Evolutionary conservation across 2,329 filamentous ascomycete species (phyloP), one percentile per base, ranked within the genome.

Genomic region (Peltaster fructicola): DNA sequence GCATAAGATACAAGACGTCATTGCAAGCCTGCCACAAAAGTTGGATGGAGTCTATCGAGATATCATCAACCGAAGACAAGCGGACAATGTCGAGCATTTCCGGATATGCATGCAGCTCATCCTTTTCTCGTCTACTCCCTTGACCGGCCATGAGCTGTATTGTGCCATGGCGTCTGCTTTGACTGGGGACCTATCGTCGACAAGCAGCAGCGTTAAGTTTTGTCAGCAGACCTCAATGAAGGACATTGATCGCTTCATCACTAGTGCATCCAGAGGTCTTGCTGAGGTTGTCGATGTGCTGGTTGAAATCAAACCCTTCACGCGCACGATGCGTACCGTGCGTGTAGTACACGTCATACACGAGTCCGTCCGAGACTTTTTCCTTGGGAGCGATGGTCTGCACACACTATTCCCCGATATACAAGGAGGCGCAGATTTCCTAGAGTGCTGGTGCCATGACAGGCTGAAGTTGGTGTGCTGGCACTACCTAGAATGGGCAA

Each of bases 271-370:
- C 0, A 67, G 65, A 34, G 63, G 64, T 0, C 44, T 68, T 7
- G 55, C 53, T 0, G 59, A 65, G 26, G 32, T 56, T 1, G 54
- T 52, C 0, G n/a, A n/a, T n/a, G n/a, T n/a, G n/a, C n/a, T n/a
- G n/a, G n/a, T n/a, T n/a, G n/a, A n/a, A n/a, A n/a, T n/a, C n/a
- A n/a, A n/a, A n/a, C n/a, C n/a, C n/a, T n/a, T n/a, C n/a, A n/a
- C n/a, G n/a, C n/a, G n/a, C n/a, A n/a, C n/a, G n/a, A n/a, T n/a
- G n/a, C n/a, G n/a, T n/a, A n/a, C n/a, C n/a, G n/a, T n/a, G n/a
- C n/a, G n/a, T n/a, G n/a, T n/a, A n/a, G 56, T 65, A 1, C 62
- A 67, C 29, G 67, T 65, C 36, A 64, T 65, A 4, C 61, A 65
- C 18, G 56, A 64, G 32, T 61, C 61, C 0, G 57, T 65, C 0